Evolutionary conservation across 345 rosid genomes (phyloP), one percentile per base, ranked within the genome.

Genomic region (Aquilaria yunnanensis): DNA sequence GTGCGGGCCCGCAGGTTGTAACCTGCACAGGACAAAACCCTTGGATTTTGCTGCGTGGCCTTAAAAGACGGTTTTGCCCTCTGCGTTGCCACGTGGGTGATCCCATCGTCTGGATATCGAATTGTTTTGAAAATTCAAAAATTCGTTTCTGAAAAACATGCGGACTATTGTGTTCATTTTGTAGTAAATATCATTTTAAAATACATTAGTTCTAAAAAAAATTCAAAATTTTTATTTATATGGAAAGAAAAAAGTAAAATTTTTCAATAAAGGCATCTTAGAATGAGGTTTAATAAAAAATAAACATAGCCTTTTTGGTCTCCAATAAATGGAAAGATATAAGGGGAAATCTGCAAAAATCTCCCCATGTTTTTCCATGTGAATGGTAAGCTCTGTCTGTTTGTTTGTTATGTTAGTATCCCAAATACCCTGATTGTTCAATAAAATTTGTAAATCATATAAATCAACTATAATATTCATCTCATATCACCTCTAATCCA

Each of bases 41-140:
- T 49, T 14, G 50, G 47, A 43, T 30, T 60, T 50, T 12, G 59
- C 16, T 48, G 0, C 3, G 11, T 34, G 3, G 2, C 2, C 30
- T 31, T 62, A 14, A 2, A 54, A 30, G 14, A 47, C n/a, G 60
- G 12, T 69, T 48, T 54, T 45, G 2, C 9, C 47, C 65, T 60
- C 45, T 23, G 9, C 10, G 37, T 41, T 34, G 80, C 76, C 83
- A 73, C 76, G 67, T 68, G 72, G 52, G 69, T 46, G 30, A 6
- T 14, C 52, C 8, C 55, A 59, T 12, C 23, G 23, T 1, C 23
- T 23, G 23, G 23, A 23, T 23, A 0, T 23, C 23, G 23, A 23
- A 1, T 23, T 0, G 23, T 23, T 23, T 23, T 23, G 23, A 23
- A 23, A 23, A 23, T 23, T 23, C 23, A 23, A 23, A 23, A 23